Evolutionary conservation across 129 eudicot species (phyloP).

Genomic region (Lonicera japonica): DNA sequence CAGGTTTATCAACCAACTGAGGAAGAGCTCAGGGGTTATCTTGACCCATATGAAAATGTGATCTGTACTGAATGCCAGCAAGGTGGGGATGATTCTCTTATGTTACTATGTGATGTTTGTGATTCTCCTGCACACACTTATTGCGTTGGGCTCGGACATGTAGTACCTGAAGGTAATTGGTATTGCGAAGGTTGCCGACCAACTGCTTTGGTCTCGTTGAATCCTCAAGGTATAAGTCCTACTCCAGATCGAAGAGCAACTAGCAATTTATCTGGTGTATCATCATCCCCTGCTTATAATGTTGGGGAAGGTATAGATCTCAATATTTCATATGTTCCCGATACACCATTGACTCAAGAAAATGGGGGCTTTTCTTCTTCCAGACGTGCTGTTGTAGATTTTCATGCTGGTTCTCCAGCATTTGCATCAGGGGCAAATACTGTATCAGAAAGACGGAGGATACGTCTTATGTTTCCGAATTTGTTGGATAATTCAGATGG

Average conservation of each 20-base stretch:
- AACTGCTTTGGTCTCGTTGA: slow-evolving; percentile 44
- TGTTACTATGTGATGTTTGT: slow-evolving; percentile 89
- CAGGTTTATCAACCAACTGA: slow-evolving; percentile 98
- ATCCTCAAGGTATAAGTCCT: slow-evolving; percentile 41
- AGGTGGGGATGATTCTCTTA: slow-evolving; percentile 95
- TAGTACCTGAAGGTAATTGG: slow-evolving; percentile 97
- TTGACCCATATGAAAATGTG: slow-evolving; percentile 85
- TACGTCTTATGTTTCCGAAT: slow-evolving; percentile 15
- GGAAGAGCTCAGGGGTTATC: slow-evolving; percentile 87
- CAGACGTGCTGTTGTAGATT: too few relatives aligned
- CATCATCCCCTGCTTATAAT: slow-evolving; percentile 36
- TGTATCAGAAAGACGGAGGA: slow-evolving; percentile 56
- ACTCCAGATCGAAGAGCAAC: slow-evolving; percentile 43
- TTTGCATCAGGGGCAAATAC: slow-evolving; percentile 57
- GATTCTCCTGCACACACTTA: slow-evolving; percentile 98
- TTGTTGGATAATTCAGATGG: slow-evolving; percentile 33
- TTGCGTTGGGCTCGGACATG: slow-evolving; percentile 92
- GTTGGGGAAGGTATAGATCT: slow-evolving; percentile 68
- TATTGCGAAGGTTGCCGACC: slow-evolving; percentile 93
- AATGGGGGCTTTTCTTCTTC: slow-evolving; percentile 31
- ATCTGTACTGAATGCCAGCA: slow-evolving; percentile 84
- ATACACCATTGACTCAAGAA: slow-evolving; percentile 57
- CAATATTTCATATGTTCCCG: slow-evolving; percentile 71
- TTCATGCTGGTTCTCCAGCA: too few relatives aligned
- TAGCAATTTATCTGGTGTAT: slow-evolving; percentile 30